Evolutionary conservation across 1,139 yeast species (phyloP).

Genomic region (Sugiyamaella japonica): DNA sequence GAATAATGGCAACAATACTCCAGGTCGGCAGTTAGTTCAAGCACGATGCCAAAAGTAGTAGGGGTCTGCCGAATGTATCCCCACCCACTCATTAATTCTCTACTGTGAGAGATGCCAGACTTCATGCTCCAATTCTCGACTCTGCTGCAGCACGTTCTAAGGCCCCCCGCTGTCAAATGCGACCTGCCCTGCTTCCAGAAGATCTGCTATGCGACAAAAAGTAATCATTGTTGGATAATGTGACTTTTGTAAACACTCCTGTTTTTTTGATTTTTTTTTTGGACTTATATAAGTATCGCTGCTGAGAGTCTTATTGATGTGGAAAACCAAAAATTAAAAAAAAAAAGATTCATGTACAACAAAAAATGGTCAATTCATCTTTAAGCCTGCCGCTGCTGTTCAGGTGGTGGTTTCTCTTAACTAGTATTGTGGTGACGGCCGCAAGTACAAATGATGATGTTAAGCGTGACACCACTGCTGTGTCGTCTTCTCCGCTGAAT

Average conservation of each 20-base stretch:
- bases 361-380: not conserved
- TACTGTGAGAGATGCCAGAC: not conserved
- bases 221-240: not conserved
- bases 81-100: not conserved
- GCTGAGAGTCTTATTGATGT: not conserved
- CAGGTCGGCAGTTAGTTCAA: not conserved
- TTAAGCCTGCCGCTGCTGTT: not conserved
- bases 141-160: not conserved
- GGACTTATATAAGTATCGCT: not conserved
- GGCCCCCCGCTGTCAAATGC: not conserved
- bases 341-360: not conserved
- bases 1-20: not conserved
- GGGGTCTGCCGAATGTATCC: not conserved
- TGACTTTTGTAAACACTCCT: not conserved
- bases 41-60: not conserved
- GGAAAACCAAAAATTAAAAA: no score
- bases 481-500: conserved; percentile 3
- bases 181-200: not conserved
- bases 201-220: not conserved
- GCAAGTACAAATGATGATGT: not conserved
- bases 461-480: not conserved
- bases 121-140: not conserved
- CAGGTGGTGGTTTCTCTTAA: not conserved
- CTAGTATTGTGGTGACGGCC: not conserved
- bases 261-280: not conserved